Base-by-base conservation (phyloP, 2,329 filamentous ascomycete species). In the Teratosphaeria zuluensis region DNA sequence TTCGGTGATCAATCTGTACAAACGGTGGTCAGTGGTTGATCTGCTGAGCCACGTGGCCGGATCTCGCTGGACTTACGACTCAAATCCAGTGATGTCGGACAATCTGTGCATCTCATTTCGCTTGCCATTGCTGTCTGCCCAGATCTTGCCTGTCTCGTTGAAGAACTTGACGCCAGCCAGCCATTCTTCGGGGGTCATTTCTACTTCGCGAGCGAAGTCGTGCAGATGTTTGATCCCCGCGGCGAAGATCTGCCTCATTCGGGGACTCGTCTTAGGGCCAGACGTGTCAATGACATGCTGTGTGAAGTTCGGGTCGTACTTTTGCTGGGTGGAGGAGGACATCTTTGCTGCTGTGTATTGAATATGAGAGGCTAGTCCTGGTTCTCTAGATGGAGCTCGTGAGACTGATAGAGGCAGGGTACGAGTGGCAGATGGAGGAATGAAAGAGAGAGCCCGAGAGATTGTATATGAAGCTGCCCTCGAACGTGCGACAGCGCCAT, bases 231-330 rank as follows among this genome's bases (percentile, higher is more conserved):
- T 78, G 73, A 90, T 85, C 66, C 90, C 74, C 31, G 81, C 78
- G 61, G 78, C 73, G 68, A 91, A 76, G 66, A 91, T 78, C 63
- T 83, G 77, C 60, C 85, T 81, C 67, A 84, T 81, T 61, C 88
- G 80, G 59, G 86, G 82, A 56, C 80, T 77, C 12, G 84, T 84
- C 67, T 88, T 84, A 66, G 87, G 84, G 56, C 86, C 84, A 78
- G 90, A 90, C 66, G 84, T 80, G 63, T 88, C 81, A 70, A 91
- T 79, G 74, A 90, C 87, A 72, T 84, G 81, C 66, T 84, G 75
- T 56, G 89, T 92, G 78, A 92, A 91, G 75, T 81, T 82, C 66
- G 88, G 88, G 73, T 92, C 88, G 77, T 89, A 90, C 65, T 76
- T 74, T 21, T 54, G 53, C 24, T 52, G n/a, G 7, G 38, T 9